A percentile compares a stretch with the other conserved stretches of the same genome.
phyloP scores from a whole-genome alignment of 768 basidiomycete species.

The Lentinula raphanica region DNA sequence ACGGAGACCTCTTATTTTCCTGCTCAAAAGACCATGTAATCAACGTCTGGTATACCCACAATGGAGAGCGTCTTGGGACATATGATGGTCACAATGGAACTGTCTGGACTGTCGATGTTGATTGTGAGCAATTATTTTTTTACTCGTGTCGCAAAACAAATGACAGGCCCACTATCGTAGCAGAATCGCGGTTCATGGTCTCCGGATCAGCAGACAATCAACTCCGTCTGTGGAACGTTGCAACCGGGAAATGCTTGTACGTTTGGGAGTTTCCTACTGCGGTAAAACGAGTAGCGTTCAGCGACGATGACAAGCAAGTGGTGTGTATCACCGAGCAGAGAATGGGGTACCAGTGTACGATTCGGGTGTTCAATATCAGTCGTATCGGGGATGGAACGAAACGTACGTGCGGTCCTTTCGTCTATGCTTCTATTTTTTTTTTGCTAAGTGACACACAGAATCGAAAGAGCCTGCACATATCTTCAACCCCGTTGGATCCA shows the following conservation, averaged over 20 bases:
- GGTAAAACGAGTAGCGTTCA: slow-evolving; percentile 93
- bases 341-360: slow-evolving; percentile 87
- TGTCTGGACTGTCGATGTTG: slow-evolving; percentile 95
- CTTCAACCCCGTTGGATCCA: slow-evolving; percentile 88
- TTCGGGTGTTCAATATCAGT: slow-evolving; percentile 87
- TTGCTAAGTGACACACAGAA: slow-evolving; percentile 43
- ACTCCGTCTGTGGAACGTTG: slow-evolving; percentile 85
- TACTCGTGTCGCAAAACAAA: slow-evolving; percentile 14
- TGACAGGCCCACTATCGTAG: slow-evolving; percentile 29
- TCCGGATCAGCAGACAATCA: slow-evolving; percentile 94
- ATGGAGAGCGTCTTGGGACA: slow-evolving; percentile 95
- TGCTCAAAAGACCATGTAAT: slow-evolving; percentile 94
- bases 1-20: slow-evolving; percentile 94
- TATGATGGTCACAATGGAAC: slow-evolving; percentile 95
- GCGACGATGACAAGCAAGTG: slow-evolving; percentile 74
- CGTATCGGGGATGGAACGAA: slow-evolving; percentile 73
- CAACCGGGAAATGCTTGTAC: slow-evolving; percentile 86
- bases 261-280: slow-evolving; percentile 99
- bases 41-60: slow-evolving; percentile 96
- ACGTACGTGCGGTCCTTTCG: slow-evolving; percentile 49
- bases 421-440: background rate
- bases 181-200: slow-evolving; percentile 78
- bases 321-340: slow-evolving; percentile 97
- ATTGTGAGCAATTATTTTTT: slow-evolving; percentile 57
- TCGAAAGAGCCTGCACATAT: slow-evolving; percentile 65